Conservation (phyloP, 257 asterid genomes). For the Gentiana macrophylla region DNA sequence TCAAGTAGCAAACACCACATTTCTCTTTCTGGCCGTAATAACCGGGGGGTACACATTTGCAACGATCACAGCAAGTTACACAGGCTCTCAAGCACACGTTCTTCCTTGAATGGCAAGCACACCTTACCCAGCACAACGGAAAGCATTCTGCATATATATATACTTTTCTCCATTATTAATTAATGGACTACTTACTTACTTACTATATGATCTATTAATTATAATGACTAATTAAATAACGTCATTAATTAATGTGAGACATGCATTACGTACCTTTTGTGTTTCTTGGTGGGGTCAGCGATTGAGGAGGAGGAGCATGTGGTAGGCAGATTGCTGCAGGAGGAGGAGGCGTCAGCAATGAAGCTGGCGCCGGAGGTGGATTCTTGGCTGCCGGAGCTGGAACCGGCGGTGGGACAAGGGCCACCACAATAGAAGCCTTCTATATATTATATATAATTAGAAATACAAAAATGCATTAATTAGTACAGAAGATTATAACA, state of each 20-base stretch:
- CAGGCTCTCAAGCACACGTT: conserved; percentile 62
- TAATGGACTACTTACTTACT: too few relatives aligned
- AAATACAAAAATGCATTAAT: neutral
- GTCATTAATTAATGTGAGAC: too few relatives aligned
- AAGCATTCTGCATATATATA: conserved; percentile 35
- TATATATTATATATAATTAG: neutral
- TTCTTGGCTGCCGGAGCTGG: conserved; percentile 8
- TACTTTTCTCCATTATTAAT: too few relatives aligned
- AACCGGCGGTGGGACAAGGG: conserved; percentile 2
- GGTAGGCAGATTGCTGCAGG: conserved; percentile 5
- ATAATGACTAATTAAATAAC: neutral
- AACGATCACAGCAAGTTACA: conserved; percentile 56
- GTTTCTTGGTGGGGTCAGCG: conserved; percentile 3
- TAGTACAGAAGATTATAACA: neutral
- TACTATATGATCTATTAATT: too few relatives aligned
- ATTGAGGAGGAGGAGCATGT: too few relatives aligned
- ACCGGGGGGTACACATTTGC: conserved; percentile 93
- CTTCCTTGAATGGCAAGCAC: conserved; percentile 43
- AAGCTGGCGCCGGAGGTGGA: conserved; percentile 17
- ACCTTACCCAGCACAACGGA: conserved; percentile 48
- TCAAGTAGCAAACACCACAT: conserved; percentile 61
- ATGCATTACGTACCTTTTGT: conserved; percentile 7
- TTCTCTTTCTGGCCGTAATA: conserved; percentile 56
- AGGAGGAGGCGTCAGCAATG: conserved; percentile 21
- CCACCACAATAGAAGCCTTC: too few relatives aligned